phyloP scores from a whole-genome alignment of 2,329 filamentous ascomycete genomes.

The Colletotrichum neosansevieriae region DNA sequence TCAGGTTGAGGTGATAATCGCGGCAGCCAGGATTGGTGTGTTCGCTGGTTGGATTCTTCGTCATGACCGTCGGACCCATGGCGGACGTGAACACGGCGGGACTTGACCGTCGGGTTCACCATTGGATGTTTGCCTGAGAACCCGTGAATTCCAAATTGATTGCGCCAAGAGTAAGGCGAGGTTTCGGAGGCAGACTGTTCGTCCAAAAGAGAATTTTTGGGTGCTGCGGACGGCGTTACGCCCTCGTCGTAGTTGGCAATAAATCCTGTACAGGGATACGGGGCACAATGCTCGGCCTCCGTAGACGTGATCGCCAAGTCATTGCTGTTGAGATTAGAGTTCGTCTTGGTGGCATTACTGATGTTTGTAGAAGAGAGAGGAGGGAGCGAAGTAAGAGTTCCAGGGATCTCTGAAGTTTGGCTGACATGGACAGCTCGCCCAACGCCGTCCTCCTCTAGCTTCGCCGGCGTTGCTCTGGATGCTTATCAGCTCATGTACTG shows the following conservation, averaged over 20 bases:
- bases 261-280: background rate
- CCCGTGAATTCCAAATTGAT: background rate
- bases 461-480: background rate
- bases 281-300: background rate
- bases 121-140: background rate
- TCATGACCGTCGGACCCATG: background rate
- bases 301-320: background rate
- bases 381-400: background rate
- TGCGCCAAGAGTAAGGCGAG: background rate
- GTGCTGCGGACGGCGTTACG: no score
- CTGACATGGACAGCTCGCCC: background rate
- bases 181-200: background rate
- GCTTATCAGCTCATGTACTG: background rate
- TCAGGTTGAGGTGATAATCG: conserved; percentile 1
- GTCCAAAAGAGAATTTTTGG: no score
- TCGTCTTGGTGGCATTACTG: no score
- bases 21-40: background rate
- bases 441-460: background rate
- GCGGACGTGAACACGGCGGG: background rate
- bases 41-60: background rate
- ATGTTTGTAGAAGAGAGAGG: background rate
- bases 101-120: background rate
- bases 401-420: background rate
- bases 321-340: background rate
- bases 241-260: no score